A percentile compares a stretch with the other conserved stretches of the same genome.
Conservation (phyloP, 345 rosid genomes). For the Citrus inodora region DNA sequence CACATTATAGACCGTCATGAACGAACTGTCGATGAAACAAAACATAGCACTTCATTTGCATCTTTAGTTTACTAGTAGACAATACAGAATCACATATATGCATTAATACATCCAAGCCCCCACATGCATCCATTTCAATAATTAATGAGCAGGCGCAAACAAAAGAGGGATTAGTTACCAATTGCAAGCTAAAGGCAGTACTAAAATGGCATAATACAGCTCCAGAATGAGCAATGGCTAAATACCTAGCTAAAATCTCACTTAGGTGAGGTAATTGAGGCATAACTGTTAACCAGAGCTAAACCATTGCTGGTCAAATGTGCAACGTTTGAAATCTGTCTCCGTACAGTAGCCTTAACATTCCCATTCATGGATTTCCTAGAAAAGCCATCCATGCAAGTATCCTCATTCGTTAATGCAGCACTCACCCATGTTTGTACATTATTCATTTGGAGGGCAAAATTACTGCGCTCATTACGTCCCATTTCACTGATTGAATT, state of each 20-base stretch:
- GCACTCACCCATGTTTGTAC: conserved; percentile 63
- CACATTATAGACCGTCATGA: neutral
- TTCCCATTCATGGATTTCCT: conserved; percentile 7
- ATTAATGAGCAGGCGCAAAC: neutral
- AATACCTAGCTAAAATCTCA: neutral
- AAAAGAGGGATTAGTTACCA: neutral
- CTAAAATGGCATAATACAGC: neutral
- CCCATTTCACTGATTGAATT: conserved; percentile 45
- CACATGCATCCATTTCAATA: neutral
- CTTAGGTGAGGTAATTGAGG: conserved; percentile 6
- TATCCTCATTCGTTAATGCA: conserved; percentile 51
- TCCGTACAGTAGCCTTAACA: conserved; percentile 34
- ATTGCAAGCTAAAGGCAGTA: neutral
- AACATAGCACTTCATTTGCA: neutral
- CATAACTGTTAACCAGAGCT: conserved; percentile 46
- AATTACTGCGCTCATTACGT: neutral
- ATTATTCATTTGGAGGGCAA: conserved; percentile 29
- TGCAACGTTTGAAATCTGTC: conserved; percentile 35
- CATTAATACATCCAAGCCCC: neutral
- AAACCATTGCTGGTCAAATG: conserved; percentile 59
- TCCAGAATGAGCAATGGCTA: neutral
- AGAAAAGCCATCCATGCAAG: conserved; percentile 47
- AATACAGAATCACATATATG: neutral
- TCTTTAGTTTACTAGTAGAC: neutral
- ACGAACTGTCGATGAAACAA: neutral